These are phyloP conservation scores for Psidium guajava DNA, from an alignment of 345 rosid species.

Conservation along the genomic window DNA sequence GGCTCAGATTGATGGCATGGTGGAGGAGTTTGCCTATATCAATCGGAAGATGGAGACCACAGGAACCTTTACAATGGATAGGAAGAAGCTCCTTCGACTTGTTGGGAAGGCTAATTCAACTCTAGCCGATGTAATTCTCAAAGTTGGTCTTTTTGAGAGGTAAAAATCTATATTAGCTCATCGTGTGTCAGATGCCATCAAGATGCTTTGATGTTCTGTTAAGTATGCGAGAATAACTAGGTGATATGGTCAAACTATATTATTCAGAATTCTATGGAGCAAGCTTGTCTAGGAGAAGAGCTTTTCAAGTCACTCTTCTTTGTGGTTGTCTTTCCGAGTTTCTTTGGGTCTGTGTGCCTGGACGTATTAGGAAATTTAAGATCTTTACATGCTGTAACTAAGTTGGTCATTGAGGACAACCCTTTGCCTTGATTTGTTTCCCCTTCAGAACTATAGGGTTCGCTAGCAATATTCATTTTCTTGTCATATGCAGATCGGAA, in stretches of 20 bases:
- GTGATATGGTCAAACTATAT: neutral
- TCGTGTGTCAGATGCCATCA: neutral
- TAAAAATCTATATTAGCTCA: conserved; percentile 8
- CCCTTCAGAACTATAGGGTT: neutral
- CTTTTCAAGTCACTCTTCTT: neutral
- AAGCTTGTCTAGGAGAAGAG: neutral
- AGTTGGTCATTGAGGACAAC: neutral
- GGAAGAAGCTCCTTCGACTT: conserved; percentile 78
- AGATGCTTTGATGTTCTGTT: neutral
- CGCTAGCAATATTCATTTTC: neutral
- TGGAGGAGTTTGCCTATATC: conserved; percentile 90
- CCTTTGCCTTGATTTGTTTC: neutral
- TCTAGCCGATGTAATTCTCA: conserved; percentile 87
- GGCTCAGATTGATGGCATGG: conserved; percentile 84
- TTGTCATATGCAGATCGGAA: conserved; percentile 50
- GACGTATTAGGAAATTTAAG: neutral
- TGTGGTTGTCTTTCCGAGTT: neutral
- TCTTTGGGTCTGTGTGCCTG: neutral
- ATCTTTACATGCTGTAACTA: neutral
- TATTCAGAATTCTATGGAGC: neutral
- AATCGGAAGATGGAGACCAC: conserved; percentile 83
- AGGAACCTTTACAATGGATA: conserved; percentile 91
- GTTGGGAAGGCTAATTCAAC: conserved; percentile 97
- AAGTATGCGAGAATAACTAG: neutral
- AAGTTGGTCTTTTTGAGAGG: conserved; percentile 97